Percentiles rank a stretch among this genome's conserved stretches.
Evolutionary conservation across 1,284 basidiomycete species (phyloP).

Genomic region (Peniophora sp.): DNA sequence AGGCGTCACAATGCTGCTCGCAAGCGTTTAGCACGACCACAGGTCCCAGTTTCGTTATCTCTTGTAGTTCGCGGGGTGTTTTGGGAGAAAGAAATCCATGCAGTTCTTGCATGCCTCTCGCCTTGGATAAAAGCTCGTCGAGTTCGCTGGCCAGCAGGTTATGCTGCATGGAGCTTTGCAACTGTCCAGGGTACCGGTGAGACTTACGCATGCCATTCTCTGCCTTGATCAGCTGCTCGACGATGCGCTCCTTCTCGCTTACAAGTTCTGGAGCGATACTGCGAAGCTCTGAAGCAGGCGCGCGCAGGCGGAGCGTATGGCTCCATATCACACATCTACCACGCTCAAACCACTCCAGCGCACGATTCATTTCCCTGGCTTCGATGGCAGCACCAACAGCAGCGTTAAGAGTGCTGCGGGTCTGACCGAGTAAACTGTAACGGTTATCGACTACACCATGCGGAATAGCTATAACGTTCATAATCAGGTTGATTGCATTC

Average conservation of each 20-base stretch:
- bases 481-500: constrained; percentile 1
- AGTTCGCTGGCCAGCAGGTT: not conserved
- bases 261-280: not conserved
- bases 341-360: constrained; percentile 17
- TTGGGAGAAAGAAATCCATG: constrained; percentile 2
- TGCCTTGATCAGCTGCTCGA: not conserved
- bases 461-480: constrained; percentile 2
- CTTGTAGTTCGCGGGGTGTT: not conserved
- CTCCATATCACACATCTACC: constrained; percentile 16
- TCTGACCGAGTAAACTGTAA: constrained; percentile 1
- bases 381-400: constrained; percentile 7
- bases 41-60: not conserved
- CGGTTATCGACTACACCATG: not conserved
- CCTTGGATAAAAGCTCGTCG: not conserved
- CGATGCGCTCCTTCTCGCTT: not conserved
- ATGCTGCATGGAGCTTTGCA: not conserved
- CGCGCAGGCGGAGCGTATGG: constrained; percentile 12
- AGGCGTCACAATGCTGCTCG: not conserved
- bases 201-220: not conserved
- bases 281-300: constrained; percentile 12
- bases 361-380: not conserved
- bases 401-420: not conserved
- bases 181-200: not conserved
- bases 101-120: constrained; percentile 1
- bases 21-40: constrained; percentile 2